phyloP scores from a whole-genome alignment of 1,139 yeast species.

The Debaryomyces sp. region DNA sequence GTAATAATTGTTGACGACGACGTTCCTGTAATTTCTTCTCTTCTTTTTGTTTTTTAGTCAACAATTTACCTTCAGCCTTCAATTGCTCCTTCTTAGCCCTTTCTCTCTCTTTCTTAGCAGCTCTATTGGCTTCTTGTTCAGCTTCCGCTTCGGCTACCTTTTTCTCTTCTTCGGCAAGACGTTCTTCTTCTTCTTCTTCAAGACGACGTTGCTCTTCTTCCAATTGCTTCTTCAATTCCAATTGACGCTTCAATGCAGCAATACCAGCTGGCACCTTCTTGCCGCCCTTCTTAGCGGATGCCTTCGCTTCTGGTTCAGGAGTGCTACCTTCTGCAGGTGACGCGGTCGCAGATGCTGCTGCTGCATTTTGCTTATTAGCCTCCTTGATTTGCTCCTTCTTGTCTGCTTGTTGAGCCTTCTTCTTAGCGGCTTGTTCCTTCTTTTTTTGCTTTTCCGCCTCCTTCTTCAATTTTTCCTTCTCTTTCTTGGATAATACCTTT shows the following conservation, averaged over 20 bases:
- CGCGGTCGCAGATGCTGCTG: constrained; percentile 42
- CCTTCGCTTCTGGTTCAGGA: constrained; percentile 40
- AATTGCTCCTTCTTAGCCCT: constrained; percentile 76
- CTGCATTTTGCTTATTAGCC: constrained; percentile 59
- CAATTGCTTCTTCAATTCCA: constrained; percentile 81
- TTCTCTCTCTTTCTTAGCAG: constrained; percentile 79
- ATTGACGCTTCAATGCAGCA: constrained; percentile 80
- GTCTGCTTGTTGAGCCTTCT: constrained; percentile 66
- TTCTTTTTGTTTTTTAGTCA: constrained; percentile 94
- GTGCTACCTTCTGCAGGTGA: constrained; percentile 33
- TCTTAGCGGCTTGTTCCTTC: constrained; percentile 87
- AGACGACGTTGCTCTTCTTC: constrained; percentile 70
- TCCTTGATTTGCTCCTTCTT: constrained; percentile 67
- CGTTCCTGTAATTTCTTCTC: constrained; percentile 85
- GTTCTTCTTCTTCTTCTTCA: constrained; percentile 72
- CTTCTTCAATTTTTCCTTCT: constrained; percentile 96
- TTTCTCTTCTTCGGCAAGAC: constrained; percentile 63
- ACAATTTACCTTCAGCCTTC: constrained; percentile 89
- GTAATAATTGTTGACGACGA: constrained; percentile 84
- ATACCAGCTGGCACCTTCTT: constrained; percentile 78
- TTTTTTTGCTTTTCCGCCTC: constrained; percentile 94
- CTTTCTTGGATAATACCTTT: constrained; percentile 87
- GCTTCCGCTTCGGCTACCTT: constrained; percentile 64
- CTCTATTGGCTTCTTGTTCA: constrained; percentile 69
- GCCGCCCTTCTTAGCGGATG: constrained; percentile 55